Evolutionary conservation across 805 yeast genomes (phyloP).

Genomic region (Pichia scutulata): DNA sequence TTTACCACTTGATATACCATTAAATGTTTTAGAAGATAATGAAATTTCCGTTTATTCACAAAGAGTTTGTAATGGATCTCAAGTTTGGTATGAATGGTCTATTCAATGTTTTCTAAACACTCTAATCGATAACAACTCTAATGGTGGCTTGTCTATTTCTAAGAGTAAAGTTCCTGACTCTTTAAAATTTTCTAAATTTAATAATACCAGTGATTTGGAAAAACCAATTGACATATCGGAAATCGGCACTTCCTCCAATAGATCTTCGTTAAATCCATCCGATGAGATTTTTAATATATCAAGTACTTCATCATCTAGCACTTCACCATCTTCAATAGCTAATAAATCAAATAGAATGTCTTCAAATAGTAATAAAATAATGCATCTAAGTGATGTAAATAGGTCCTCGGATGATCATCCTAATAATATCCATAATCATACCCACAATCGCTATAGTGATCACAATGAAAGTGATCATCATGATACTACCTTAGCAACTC

Average conservation of each 20-base stretch:
- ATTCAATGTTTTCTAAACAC: conserved; percentile 42
- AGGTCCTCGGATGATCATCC: no score
- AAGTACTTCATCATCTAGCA: not conserved
- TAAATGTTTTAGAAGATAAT: conserved; percentile 44
- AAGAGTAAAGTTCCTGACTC: not conserved
- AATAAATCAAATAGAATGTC: not conserved
- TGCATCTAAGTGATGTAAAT: no score
- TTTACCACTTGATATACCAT: conserved; percentile 52
- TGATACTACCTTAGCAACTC: no score
- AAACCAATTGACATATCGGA: not conserved
- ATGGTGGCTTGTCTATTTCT: not conserved
- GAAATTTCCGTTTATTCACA: conserved; percentile 46
- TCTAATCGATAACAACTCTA: conserved; percentile 8
- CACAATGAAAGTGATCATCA: not conserved
- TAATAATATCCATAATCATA: not conserved
- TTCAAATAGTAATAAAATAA: no score
- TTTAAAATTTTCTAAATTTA: not conserved
- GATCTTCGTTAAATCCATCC: not conserved
- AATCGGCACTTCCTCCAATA: not conserved
- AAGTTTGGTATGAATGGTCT: conserved; percentile 67
- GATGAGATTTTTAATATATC: not conserved
- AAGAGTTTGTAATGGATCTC: conserved; percentile 34
- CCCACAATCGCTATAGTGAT: not conserved
- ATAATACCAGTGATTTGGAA: not conserved
- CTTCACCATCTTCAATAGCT: not conserved